phyloP scores from a whole-genome alignment of 768 basidiomycete genomes.

The Tricholoma saponaceum region DNA sequence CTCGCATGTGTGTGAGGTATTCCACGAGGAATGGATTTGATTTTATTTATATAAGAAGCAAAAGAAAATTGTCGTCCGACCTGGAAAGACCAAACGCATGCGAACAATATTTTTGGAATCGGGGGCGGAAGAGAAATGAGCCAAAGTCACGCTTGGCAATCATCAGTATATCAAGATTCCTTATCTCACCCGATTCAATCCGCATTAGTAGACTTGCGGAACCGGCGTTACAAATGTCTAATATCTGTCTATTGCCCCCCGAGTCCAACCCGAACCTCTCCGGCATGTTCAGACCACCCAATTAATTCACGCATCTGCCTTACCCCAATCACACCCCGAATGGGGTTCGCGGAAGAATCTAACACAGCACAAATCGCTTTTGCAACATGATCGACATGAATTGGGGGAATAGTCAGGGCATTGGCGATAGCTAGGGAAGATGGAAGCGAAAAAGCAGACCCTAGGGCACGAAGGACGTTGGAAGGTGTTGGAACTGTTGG shows the following conservation, averaged over 20 bases:
- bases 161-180: neutral
- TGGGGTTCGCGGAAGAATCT: slow-evolving; percentile 40
- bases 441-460: slow-evolving; percentile 28
- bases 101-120: neutral
- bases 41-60: neutral
- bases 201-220: neutral
- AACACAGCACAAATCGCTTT: slow-evolving; percentile 71
- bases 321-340: slow-evolving; percentile 68
- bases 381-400: slow-evolving; percentile 95
- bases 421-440: slow-evolving; percentile 69
- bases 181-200: neutral
- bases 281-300: slow-evolving; percentile 44
- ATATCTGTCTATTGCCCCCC: neutral
- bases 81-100: neutral
- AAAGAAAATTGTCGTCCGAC: neutral
- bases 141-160: too few relatives aligned
- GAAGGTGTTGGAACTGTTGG: slow-evolving; percentile 61
- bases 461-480: slow-evolving; percentile 51
- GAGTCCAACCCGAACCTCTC: neutral
- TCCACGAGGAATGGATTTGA: neutral
- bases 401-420: slow-evolving; percentile 78
- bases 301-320: slow-evolving; percentile 70
- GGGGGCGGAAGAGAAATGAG: neutral
- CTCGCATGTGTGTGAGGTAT: neutral
- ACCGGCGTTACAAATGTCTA: neutral